These are phyloP conservation scores for Ceratocystis eucalypticola DNA, from an alignment of 2,329 filamentous ascomycete species.

Conservation along the genomic window DNA sequence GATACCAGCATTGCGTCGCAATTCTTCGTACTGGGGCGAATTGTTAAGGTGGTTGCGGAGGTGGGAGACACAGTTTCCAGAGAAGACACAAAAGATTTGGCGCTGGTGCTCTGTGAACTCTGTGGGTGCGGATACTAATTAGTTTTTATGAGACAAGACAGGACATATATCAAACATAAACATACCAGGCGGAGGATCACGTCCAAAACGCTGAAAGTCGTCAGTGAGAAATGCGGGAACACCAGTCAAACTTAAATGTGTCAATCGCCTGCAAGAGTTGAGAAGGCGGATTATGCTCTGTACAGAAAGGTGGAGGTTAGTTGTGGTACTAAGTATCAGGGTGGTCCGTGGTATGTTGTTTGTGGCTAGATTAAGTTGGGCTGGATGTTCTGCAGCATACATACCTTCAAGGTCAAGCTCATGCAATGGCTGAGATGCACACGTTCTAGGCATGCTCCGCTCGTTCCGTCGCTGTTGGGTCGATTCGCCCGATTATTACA, in stretches of 20 bases:
- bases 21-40: constrained; percentile 34
- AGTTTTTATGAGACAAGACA: neutral
- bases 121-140: constrained; percentile 26
- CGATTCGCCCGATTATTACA: neutral
- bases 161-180: neutral
- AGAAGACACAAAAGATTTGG: constrained; percentile 95
- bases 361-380: neutral
- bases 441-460: constrained; percentile 56
- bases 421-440: constrained; percentile 95
- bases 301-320: neutral
- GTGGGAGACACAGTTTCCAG: constrained; percentile 64
- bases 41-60: constrained; percentile 67
- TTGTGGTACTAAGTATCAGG: neutral
- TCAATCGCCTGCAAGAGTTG: constrained; percentile 82
- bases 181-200: constrained; percentile 62
- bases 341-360: no score
- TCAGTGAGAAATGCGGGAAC: constrained; percentile 80
- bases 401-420: constrained; percentile 65
- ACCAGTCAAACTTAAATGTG: constrained; percentile 86
- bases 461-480: constrained; percentile 21
- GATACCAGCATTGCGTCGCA: constrained; percentile 25
- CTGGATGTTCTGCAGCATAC: constrained; percentile 25
- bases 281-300: constrained; percentile 75
- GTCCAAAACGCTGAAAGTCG: constrained; percentile 73
- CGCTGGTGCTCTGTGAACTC: constrained; percentile 95